A percentile compares a stretch with the other conserved stretches of the same genome.
Conservation (phyloP, 805 yeast species). For the Limtongia smithiae region DNA sequence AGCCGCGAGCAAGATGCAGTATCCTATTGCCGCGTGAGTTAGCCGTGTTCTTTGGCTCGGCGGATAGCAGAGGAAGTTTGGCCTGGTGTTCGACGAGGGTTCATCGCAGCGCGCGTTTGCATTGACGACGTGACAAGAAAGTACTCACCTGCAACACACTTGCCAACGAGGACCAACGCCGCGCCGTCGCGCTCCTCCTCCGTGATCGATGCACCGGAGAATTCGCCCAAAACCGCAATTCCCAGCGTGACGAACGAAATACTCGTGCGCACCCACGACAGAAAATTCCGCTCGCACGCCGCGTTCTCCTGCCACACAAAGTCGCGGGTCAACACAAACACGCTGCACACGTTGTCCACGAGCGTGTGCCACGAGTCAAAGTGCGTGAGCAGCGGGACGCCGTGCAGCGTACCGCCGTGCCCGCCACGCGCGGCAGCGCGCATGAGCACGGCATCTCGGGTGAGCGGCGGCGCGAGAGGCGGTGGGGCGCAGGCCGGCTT, state of each 20-base stretch:
- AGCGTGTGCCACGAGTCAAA: slow-evolving; percentile 16
- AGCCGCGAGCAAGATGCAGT: slow-evolving; percentile 13
- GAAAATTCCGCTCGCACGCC: slow-evolving; percentile 60
- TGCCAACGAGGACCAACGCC: too few species aligned
- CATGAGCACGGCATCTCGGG: too few species aligned
- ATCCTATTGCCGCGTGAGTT: not conserved
- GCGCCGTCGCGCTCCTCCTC: not conserved
- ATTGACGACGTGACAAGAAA: too few species aligned
- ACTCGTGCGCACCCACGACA: slow-evolving; percentile 60
- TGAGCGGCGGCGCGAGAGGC: too few species aligned
- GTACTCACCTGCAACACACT: too few species aligned
- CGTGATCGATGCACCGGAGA: slow-evolving; percentile 26
- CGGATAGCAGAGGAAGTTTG: too few species aligned
- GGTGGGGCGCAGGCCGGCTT: too few species aligned
- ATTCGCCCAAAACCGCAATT: slow-evolving; percentile 50
- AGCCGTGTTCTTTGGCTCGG: not conserved
- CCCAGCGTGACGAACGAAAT: slow-evolving; percentile 59
- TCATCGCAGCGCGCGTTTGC: too few species aligned
- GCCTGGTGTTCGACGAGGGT: too few species aligned
- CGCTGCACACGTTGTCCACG: slow-evolving; percentile 14
- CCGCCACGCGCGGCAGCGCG: too few species aligned
- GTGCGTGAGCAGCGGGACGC: slow-evolving; percentile 21
- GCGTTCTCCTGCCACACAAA: slow-evolving; percentile 37
- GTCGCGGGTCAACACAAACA: slow-evolving; percentile 27
- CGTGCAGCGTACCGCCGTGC: slow-evolving; percentile 24